phyloP scores from a whole-genome alignment of 208 protist genomes.

The Wallacemonas sp. region DNA sequence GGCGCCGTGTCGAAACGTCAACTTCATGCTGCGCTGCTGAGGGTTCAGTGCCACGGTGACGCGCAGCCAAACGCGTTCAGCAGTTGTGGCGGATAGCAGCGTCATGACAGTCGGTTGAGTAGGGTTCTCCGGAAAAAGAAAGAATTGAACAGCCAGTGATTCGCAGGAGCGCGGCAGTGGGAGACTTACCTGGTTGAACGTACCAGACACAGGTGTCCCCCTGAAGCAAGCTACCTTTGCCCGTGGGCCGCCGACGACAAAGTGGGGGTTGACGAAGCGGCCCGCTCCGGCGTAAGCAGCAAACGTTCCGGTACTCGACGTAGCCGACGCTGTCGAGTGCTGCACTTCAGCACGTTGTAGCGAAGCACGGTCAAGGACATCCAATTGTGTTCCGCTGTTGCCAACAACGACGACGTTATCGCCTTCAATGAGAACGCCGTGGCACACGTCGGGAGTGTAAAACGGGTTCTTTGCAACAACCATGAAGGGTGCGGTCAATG shows the following conservation, averaged over 20 bases:
- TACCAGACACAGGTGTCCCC: constrained; percentile 34
- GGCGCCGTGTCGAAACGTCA: constrained; percentile 65
- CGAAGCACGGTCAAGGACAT: constrained; percentile 49
- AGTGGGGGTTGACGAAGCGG: constrained; percentile 50
- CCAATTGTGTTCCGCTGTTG: constrained; percentile 30
- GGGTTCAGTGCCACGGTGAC: constrained; percentile 45
- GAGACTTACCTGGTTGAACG: constrained; percentile 30
- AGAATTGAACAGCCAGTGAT: constrained; percentile 81
- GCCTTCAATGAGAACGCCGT: constrained; percentile 40
- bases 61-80: constrained; percentile 54
- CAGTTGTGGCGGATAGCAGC: constrained; percentile 37
- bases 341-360: constrained; percentile 25
- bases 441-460: constrained; percentile 19
- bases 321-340: constrained; percentile 11
- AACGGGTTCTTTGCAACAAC: constrained; percentile 14
- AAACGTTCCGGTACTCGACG: constrained; percentile 15
- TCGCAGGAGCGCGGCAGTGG: constrained; percentile 52
- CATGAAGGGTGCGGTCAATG: constrained; percentile 22
- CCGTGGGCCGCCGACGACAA: constrained; percentile 2
- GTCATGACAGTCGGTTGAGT: constrained; percentile 29
- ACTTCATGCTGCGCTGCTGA: constrained; percentile 32
- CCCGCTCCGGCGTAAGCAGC: constrained; percentile 47
- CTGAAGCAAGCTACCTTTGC: constrained; percentile 18
- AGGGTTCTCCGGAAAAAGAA: constrained; percentile 37
- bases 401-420: constrained; percentile 45